phyloP scores from a whole-genome alignment of 2,329 filamentous ascomycete species.

The Graphiopsis chlorocephala region DNA sequence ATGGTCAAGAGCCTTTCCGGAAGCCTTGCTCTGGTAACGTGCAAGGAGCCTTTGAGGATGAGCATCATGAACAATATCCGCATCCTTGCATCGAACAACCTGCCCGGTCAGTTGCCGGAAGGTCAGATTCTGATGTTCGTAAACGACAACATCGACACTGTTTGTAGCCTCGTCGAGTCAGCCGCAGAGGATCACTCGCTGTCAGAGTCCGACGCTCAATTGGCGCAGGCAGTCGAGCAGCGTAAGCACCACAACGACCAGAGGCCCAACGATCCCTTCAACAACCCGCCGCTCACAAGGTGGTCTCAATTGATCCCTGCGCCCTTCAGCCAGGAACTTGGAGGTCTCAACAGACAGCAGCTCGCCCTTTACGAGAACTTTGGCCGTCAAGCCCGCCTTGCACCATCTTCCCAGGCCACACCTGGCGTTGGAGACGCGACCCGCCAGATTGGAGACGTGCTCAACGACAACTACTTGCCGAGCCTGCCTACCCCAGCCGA shows the following conservation, averaged over 20 bases:
- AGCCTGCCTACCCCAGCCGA: slow-evolving; percentile 63
- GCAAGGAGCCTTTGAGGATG: slow-evolving; percentile 91
- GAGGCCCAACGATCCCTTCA: slow-evolving; percentile 78
- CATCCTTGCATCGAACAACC: slow-evolving; percentile 64
- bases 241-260: slow-evolving; percentile 72
- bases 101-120: slow-evolving; percentile 75
- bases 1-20: slow-evolving; percentile 95
- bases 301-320: slow-evolving; percentile 94
- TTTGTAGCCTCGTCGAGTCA: slow-evolving; percentile 91
- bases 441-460: slow-evolving; percentile 60
- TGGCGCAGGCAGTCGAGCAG: slow-evolving; percentile 74
- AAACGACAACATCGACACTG: slow-evolving; percentile 92
- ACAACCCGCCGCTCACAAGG: slow-evolving; percentile 74
- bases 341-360: slow-evolving; percentile 84
- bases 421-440: slow-evolving; percentile 45
- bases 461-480: slow-evolving; percentile 60
- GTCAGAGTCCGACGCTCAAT: slow-evolving; percentile 91
- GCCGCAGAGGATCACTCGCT: slow-evolving; percentile 91
- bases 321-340: slow-evolving; percentile 81
- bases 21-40: slow-evolving; percentile 92
- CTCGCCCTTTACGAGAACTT: slow-evolving; percentile 97
- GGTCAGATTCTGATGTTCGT: slow-evolving; percentile 98
- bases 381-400: slow-evolving; percentile 71
- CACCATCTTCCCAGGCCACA: slow-evolving; percentile 49
- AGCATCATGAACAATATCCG: slow-evolving; percentile 98